These are phyloP conservation scores for Malus hybrid DNA, from an alignment of 331 rosid species.

Conservation along the genomic window DNA sequence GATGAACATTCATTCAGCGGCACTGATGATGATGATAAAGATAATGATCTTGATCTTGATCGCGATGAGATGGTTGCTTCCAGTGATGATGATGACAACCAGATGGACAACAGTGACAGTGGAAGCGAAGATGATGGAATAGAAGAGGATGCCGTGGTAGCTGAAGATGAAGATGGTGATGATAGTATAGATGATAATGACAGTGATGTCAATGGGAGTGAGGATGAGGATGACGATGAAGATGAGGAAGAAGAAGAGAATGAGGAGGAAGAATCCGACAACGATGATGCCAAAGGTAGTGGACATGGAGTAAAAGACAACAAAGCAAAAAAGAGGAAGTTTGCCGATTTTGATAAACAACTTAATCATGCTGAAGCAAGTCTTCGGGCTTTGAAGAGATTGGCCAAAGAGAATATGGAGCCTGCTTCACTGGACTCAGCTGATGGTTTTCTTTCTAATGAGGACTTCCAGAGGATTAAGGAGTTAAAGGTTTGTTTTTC, in stretches of 20 bases:
- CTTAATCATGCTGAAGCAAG: slow-evolving; percentile 65
- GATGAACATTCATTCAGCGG: slow-evolving; percentile 26
- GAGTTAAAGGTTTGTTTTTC: slow-evolving; percentile 49
- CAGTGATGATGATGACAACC: slow-evolving; percentile 35
- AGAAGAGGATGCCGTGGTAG: slow-evolving; percentile 13
- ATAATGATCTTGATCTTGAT: slow-evolving; percentile 36
- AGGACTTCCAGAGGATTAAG: slow-evolving; percentile 74
- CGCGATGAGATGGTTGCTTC: slow-evolving; percentile 28
- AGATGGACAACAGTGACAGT: slow-evolving; percentile 22
- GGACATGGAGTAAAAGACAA: slow-evolving; percentile 29
- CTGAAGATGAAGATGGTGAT: slow-evolving; percentile 33
- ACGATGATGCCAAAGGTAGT: slow-evolving; percentile 23
- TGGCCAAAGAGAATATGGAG: slow-evolving; percentile 33
- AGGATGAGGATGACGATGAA: background rate
- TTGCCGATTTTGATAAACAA: slow-evolving; percentile 43
- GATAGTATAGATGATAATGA: slow-evolving; percentile 24
- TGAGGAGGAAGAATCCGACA: slow-evolving; percentile 19
- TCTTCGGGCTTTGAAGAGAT: slow-evolving; percentile 73
- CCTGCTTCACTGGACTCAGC: slow-evolving; percentile 18
- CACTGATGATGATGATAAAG: slow-evolving; percentile 32
- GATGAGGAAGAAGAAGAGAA: slow-evolving; percentile 21
- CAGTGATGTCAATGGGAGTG: slow-evolving; percentile 22
- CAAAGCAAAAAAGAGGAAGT: slow-evolving; percentile 52
- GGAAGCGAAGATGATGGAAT: slow-evolving; percentile 36
- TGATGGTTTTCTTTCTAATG: slow-evolving; percentile 81